Percentiles rank a stretch among this genome's conserved stretches.
Conservation (phyloP, 2,329 filamentous ascomycete genomes). For the Monilinia aucupariae region DNA sequence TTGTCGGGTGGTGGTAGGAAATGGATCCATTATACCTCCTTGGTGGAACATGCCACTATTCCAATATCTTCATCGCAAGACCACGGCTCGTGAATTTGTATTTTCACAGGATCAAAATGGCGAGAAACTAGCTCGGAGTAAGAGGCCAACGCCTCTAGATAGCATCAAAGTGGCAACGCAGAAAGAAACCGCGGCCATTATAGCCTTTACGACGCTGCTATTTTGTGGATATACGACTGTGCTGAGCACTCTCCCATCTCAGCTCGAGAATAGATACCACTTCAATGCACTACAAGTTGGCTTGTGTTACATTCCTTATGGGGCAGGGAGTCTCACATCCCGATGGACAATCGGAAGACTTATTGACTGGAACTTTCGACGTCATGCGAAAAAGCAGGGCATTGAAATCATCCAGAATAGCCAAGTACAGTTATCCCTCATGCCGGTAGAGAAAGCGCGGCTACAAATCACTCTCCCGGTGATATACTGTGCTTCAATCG, state of each 20-base stretch:
- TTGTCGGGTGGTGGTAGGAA: constrained; percentile 44
- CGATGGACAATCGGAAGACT: constrained; percentile 49
- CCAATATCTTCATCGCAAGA: background rate
- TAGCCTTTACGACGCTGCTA: constrained; percentile 39
- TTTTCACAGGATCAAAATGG: background rate
- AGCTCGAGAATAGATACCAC: constrained; percentile 20
- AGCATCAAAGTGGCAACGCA: constrained; percentile 40
- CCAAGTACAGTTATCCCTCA: constrained; percentile 29
- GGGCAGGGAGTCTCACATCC: constrained; percentile 42
- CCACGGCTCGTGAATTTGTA: background rate
- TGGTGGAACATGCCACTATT: constrained; percentile 47
- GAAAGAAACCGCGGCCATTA: constrained; percentile 41
- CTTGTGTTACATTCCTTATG: constrained; percentile 37
- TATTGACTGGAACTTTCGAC: constrained; percentile 61
- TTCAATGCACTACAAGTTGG: constrained; percentile 23
- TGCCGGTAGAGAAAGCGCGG: constrained; percentile 37
- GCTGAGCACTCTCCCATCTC: constrained; percentile 40
- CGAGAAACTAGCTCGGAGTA: background rate
- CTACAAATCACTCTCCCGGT: constrained; percentile 50
- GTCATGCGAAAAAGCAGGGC: constrained; percentile 54
- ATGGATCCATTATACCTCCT: constrained; percentile 51
- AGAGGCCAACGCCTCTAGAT: constrained; percentile 31
- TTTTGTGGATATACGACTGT: constrained; percentile 46
- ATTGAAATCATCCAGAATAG: constrained; percentile 54
- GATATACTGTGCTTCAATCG: constrained; percentile 36